Conservation (phyloP, 2,329 filamentous ascomycete genomes). For the Elsinoe ampelina region DNA sequence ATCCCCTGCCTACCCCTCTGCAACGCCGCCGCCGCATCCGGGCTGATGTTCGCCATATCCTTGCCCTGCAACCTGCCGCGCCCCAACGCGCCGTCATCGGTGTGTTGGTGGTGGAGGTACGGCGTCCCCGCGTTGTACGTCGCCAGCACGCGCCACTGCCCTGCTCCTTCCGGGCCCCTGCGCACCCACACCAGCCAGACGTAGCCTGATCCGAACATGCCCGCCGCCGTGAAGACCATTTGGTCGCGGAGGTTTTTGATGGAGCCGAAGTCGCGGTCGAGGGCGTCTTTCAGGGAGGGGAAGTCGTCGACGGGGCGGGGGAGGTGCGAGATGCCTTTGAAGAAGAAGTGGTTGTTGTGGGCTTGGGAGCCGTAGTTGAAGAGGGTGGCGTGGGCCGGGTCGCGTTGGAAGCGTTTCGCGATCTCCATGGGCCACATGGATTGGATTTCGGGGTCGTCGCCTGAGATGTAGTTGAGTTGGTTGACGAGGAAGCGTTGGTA, state of each 20-base stretch:
- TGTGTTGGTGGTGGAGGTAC: constrained; percentile 39
- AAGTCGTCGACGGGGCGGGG: constrained; percentile 44
- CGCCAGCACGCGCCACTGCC: constrained; percentile 58
- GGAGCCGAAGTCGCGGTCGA: constrained; percentile 67
- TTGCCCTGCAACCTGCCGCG: constrained; percentile 48
- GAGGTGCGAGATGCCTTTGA: constrained; percentile 37
- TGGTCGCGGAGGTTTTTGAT: constrained; percentile 72
- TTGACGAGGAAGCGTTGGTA: constrained; percentile 69
- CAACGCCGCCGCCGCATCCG: constrained; percentile 11
- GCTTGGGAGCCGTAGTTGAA: constrained; percentile 98
- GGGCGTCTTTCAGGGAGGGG: constrained; percentile 45
- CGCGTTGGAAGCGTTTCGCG: constrained; percentile 63
- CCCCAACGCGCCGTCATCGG: constrained; percentile 61
- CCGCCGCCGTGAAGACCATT: constrained; percentile 67
- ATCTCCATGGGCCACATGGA: constrained; percentile 9
- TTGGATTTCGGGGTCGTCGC: constrained; percentile 32
- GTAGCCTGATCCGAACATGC: constrained; percentile 96
- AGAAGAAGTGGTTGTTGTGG: constrained; percentile 84
- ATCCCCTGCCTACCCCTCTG: constrained; percentile 8
- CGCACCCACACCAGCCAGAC: constrained; percentile 69
- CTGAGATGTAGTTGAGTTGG: constrained; percentile 64
- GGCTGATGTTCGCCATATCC: constrained; percentile 58
- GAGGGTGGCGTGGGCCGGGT: constrained; percentile 63
- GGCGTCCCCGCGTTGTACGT: constrained; percentile 91
- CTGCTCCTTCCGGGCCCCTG: constrained; percentile 26